Conservation (phyloP, 768 basidiomycete species). For the Macrolepiota fuliginosa region DNA sequence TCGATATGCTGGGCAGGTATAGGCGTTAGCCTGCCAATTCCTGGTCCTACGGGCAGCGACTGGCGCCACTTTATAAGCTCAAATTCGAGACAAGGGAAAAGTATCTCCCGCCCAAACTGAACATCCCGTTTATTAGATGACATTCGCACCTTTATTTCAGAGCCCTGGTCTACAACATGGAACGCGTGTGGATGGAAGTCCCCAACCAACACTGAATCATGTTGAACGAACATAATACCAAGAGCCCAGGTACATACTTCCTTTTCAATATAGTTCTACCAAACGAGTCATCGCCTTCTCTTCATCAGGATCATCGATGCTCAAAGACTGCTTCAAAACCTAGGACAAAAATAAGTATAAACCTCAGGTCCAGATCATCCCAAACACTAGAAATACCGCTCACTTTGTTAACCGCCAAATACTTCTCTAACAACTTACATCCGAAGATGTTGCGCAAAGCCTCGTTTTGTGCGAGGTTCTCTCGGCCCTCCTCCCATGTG, state of each 20-base stretch:
- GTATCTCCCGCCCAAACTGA: no score
- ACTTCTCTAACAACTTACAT: constrained; percentile 39
- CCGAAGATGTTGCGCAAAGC: constrained; percentile 42
- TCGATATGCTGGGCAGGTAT: no score
- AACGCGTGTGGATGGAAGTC: no score
- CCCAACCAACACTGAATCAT: no score
- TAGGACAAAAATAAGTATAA: background rate
- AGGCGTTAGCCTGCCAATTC: no score
- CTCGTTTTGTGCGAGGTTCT: constrained; percentile 31
- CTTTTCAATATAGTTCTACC: constrained; percentile 1
- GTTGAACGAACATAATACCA: background rate
- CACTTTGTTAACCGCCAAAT: constrained; percentile 39
- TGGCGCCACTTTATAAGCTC: no score
- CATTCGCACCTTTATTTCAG: no score
- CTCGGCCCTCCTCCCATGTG: constrained; percentile 46
- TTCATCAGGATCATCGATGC: background rate
- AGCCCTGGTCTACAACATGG: no score
- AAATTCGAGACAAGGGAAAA: no score
- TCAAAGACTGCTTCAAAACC: background rate
- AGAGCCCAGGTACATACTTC: background rate
- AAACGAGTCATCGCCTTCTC: constrained; percentile 2
- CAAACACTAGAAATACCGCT: background rate
- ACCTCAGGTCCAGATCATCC: background rate
- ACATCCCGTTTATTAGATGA: no score
- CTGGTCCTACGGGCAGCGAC: no score